Evolutionary conservation across 208 protist species (phyloP).

Genomic region (Leptomonas pyrrhocoris): DNA sequence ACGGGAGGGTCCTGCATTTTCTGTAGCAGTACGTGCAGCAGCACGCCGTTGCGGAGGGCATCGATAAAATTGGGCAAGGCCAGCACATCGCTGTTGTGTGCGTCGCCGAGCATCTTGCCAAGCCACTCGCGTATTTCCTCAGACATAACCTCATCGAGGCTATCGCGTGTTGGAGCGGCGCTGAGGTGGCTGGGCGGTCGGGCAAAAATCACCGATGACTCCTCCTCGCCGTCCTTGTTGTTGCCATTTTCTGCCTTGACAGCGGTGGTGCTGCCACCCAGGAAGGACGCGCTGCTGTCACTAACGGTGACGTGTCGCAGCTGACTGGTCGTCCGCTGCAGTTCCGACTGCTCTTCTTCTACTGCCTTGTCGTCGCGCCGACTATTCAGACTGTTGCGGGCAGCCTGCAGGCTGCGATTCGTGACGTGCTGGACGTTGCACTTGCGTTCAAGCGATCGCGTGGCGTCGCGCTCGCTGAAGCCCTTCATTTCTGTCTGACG

Average conservation of each 20-base stretch:
- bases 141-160: slow-evolving; percentile 56
- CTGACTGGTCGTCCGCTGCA: slow-evolving; percentile 9
- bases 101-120: slow-evolving; percentile 50
- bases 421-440: slow-evolving; percentile 14
- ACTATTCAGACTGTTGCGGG: background rate
- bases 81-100: slow-evolving; percentile 45
- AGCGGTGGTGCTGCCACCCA: background rate
- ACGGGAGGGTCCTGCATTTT: slow-evolving; percentile 67
- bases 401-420: background rate
- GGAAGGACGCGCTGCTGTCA: slow-evolving; percentile 2
- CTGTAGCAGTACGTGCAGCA: slow-evolving; percentile 70
- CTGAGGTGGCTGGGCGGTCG: slow-evolving; percentile 26
- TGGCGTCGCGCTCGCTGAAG: slow-evolving; percentile 45
- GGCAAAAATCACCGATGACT: background rate
- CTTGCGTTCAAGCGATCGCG: slow-evolving; percentile 36
- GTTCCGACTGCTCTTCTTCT: slow-evolving; percentile 5
- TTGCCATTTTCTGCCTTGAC: background rate
- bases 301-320: slow-evolving; percentile 20
- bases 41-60: slow-evolving; percentile 61
- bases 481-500: slow-evolving; percentile 49
- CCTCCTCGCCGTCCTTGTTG: background rate
- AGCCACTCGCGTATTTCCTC: slow-evolving; percentile 76
- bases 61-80: slow-evolving; percentile 62
- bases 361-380: background rate
- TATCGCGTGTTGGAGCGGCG: slow-evolving; percentile 34